Evolutionary conservation across 495 filamentous ascomycete species (phyloP).

Genomic region (Aspergillus egyptiacus): DNA sequence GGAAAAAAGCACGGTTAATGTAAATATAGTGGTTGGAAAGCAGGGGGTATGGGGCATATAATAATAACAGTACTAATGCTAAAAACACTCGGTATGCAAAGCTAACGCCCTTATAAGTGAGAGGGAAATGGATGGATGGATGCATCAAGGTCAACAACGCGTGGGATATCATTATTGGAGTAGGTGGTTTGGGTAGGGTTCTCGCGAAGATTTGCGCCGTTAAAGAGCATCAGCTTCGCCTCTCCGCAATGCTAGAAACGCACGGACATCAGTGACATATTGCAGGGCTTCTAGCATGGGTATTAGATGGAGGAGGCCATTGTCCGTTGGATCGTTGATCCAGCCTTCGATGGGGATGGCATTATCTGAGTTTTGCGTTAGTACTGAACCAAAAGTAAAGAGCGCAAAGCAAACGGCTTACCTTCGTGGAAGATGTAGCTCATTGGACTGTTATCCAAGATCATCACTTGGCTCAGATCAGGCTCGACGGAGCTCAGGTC

Average conservation of each 20-base stretch:
- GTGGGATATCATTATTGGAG: slow-evolving; percentile 8
- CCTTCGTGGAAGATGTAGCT: slow-evolving; percentile 99
- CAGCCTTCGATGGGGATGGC: slow-evolving; percentile 35
- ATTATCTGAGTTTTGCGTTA: slow-evolving; percentile 24
- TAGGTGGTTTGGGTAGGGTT: not conserved
- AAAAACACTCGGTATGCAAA: slow-evolving; percentile 17
- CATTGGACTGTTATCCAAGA: slow-evolving; percentile 94
- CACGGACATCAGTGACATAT: slow-evolving; percentile 91
- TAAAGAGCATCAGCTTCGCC: slow-evolving; percentile 58
- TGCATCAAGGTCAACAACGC: slow-evolving; percentile 14
- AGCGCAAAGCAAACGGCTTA: slow-evolving; percentile 26
- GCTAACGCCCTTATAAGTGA: slow-evolving; percentile 18
- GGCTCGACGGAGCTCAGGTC: slow-evolving; percentile 94
- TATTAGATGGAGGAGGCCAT: slow-evolving; percentile 83
- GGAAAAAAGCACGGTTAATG: slow-evolving; percentile 7
- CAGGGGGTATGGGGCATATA: slow-evolving; percentile 15
- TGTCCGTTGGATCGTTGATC: slow-evolving; percentile 56
- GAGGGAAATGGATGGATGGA: slow-evolving; percentile 1
- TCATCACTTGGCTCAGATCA: slow-evolving; percentile 95
- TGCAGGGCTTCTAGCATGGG: slow-evolving; percentile 93
- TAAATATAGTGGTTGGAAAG: slow-evolving; percentile 4
- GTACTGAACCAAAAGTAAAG: not conserved
- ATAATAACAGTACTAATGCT: slow-evolving; percentile 11
- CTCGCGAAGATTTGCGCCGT: not conserved
- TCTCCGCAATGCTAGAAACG: slow-evolving; percentile 77